Base-by-base conservation (phyloP, 139 green algal species). In the Chlamydomonas applanata region DNA sequence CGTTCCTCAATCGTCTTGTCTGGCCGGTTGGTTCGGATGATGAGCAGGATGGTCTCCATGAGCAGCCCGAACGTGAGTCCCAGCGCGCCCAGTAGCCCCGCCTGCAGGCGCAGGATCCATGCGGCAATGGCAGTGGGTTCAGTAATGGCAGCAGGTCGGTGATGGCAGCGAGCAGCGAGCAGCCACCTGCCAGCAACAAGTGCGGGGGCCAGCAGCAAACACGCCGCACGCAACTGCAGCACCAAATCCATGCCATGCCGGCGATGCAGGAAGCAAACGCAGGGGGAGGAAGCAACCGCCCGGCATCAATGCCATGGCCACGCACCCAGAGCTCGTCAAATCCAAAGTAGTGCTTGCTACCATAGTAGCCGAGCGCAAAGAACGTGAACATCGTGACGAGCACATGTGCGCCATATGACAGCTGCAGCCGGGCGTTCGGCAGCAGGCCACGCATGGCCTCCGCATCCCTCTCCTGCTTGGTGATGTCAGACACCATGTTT, bases 311-410 rank as follows among this genome's bases (percentile, higher is more conserved):
- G n/a, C n/a, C 40, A 7, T 49, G 40, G 7, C 29, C 33, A 78
- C 81, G 63, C 57, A 87, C 82, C 82, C 77, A 87, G n/a, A 76
- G 69, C 34, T 76, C 61, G 32, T 82, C 46, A 35, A 35, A 64
- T 3, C 27, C 25, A n/a, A 75, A 29, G 2, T 54, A 59, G 0
- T 70, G 62, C 24, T 77, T 74, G 34, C 64, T 82, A 1, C 78
- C 85, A n/a, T 88, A 85, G 53, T 87, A 88, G 4, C 87, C 86
- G 52, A 93, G 73, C 2, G 86, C 80, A 69, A 89, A 94, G 54
- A 93, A 93, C 2, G 87, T 84, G 19, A 79, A 86, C 91, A 96
- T 96, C 67, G 90, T 92, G 0, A 89, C 85, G 0, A 94, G 34
- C 24, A 96, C 82, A 70, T 96, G 91, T n/a, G 91, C 57, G 2